Conservation (phyloP, 768 basidiomycete species). For the Trametes villosa region DNA sequence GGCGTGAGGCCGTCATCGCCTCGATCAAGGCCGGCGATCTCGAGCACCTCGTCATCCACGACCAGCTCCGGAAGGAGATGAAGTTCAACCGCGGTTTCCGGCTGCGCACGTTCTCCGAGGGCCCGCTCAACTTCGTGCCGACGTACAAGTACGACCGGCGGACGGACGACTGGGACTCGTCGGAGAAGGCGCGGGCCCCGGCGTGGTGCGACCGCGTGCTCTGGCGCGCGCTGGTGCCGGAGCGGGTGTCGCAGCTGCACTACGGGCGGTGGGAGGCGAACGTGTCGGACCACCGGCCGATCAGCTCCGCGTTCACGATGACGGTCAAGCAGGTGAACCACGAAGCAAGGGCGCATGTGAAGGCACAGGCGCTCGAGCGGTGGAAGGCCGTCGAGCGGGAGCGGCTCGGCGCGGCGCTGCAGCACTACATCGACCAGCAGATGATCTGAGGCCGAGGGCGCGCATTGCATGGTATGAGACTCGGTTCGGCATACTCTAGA, state of each 20-base stretch:
- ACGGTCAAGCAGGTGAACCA: conserved; percentile 73
- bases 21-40: conserved; percentile 72
- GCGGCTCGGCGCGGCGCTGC: conserved; percentile 36
- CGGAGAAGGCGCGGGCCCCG: conserved; percentile 86
- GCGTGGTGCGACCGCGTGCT: conserved; percentile 98
- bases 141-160: conserved; percentile 95
- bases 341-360: conserved; percentile 59
- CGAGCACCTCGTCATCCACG: conserved; percentile 66
- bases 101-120: conserved; percentile 81
- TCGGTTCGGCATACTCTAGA: not conserved
- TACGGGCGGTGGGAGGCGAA: conserved; percentile 87
- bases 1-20: conserved; percentile 79
- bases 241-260: conserved; percentile 64
- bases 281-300: conserved; percentile 89
- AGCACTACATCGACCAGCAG: conserved; percentile 41
- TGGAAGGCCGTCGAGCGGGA: conserved; percentile 49
- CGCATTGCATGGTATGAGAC: not conserved
- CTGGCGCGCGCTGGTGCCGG: conserved; percentile 63
- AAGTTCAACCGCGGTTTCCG: conserved; percentile 87
- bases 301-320: conserved; percentile 78
- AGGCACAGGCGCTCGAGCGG: conserved; percentile 54
- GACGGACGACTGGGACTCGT: conserved; percentile 81
- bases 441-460: conserved; percentile 21
- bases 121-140: conserved; percentile 79
- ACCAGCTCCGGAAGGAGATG: conserved; percentile 91